Base-by-base conservation (phyloP, 2,329 filamentous ascomycete species). In the Colletotrichum scovillei region DNA sequence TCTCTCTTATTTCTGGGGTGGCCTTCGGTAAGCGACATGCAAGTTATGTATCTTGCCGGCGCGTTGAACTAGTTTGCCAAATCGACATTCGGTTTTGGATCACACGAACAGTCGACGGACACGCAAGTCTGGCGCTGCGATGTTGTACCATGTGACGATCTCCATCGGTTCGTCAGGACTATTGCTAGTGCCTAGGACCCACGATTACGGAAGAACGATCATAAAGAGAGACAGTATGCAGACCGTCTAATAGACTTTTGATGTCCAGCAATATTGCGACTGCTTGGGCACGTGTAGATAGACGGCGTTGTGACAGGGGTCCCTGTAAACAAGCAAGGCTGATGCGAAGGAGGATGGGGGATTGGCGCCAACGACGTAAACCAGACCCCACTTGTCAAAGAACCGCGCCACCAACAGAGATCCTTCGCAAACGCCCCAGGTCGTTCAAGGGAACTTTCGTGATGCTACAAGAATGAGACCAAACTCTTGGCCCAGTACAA, bases 271-370 rank as follows among this genome's bases (percentile, higher is more conserved):
- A 28, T 42, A 3, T 8, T 28, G 12, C 16, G 7, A 46, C 30
- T 16, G 19, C 35, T 28, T n/a, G 14, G 35, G 4, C 26, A 6
- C 28, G 58, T 28, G 28, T 9, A 9, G 16, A n/a, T 12, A 12
- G 6, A 60, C 22, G 42, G n/a, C 42, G 42, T 49, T 42, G 38
- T 42, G 3, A 42, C 38, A 49, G 19, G 42, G 42, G 4, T 22
- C 42, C 19, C 19, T 19, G 42, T 49, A 11, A 49, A 22, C 42
- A 11, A 49, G 42, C 42, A 22, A 49, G 69, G 63, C 56, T 58
- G 63, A 58, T 49, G 63, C 22, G 49, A 57, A 49, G 60, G 12
- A 67, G 69, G 69, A 72, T 67, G 69, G 16, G 16, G 32, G 56
- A 62, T 26, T 28, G 19, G 46, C n/a, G 63, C 46, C 35, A 62